Base-by-base conservation (phyloP, 257 asterid genomes). In the Nicotiana tabacum region DNA sequence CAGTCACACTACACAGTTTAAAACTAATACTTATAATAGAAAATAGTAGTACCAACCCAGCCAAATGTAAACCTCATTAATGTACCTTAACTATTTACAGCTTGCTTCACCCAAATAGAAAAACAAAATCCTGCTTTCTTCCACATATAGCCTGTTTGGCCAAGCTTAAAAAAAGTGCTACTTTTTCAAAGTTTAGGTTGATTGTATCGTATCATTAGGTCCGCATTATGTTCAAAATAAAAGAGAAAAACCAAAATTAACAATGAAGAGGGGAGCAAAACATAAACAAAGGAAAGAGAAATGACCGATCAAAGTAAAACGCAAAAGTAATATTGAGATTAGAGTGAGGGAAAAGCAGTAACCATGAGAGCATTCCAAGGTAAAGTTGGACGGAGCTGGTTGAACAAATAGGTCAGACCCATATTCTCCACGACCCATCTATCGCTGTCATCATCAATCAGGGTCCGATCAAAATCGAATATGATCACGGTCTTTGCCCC, bases 351-450 rank as follows among this genome's bases (percentile, higher is more conserved):
- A 27, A 66, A 53, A 83, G 66, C 21, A 76, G 88, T 64, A 33
- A 95, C 98, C 98, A 93, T 91, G 88, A 95, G 98, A 85, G 93
- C 74, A 72, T 89, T 93, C 98, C 98, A 95, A 55, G 96, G 96
- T 69, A 95, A 67, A 21, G 91, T 84, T 80, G 90, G 85, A 39
- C 87, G 96, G 84, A 93, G 94, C 77, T 90, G 92, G 82, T 87
- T 84, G 92, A 87, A 93, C 90, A 89, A 81, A 53, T 85, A 58
- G 83, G 89, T 83, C 74, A 93, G 88, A 24, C 92, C 96, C 97
- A 93, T 90, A 66, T 86, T 81, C 21, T 90, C 85, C 11, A 92
- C 55, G 24, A 94, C 94, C 98, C 98, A 92, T 86, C 97, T 62
- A 80, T 94, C 97, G 77, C 90, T 91, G 81, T 94, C 98, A 78